These are phyloP conservation scores for Trifolium pratense DNA, from an alignment of 306 rosid genomes.

Conservation along the genomic window DNA sequence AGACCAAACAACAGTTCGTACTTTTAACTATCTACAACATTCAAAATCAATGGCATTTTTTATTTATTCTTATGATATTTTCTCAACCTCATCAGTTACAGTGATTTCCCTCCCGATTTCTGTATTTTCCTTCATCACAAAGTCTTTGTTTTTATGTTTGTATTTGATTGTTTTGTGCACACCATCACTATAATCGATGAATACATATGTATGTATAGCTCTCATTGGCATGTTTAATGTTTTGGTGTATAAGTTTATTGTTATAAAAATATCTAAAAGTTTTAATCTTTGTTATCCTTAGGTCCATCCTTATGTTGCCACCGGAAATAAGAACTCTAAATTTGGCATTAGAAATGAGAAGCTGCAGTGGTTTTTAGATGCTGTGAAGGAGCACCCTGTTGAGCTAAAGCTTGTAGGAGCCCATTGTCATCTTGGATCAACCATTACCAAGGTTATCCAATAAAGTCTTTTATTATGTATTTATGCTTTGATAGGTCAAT, in stretches of 20 bases:
- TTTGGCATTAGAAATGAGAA: constrained; percentile 95
- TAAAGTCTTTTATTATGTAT: background rate
- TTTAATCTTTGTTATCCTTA: constrained; percentile 39
- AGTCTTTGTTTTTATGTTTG: background rate
- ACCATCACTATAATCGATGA: background rate
- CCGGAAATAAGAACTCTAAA: constrained; percentile 96
- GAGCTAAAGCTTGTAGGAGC: constrained; percentile 95
- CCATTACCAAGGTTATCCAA: constrained; percentile 81
- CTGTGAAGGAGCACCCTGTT: constrained; percentile 73
- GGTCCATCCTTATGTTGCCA: constrained; percentile 97
- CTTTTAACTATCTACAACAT: background rate
- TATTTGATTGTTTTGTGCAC: background rate
- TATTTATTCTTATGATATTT: constrained; percentile 5
- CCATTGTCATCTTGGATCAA: constrained; percentile 97
- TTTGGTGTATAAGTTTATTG: constrained; percentile 4
- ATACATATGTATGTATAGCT: constrained; percentile 1
- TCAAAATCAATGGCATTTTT: background rate
- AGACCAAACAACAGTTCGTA: constrained; percentile 10
- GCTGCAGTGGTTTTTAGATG: constrained; percentile 95
- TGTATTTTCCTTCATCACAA: background rate
- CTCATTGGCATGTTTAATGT: constrained; percentile 8
- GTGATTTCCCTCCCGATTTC: constrained; percentile 16
- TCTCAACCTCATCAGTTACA: background rate
- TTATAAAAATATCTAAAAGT: constrained; percentile 8
- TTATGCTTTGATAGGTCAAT: constrained; percentile 19